These are phyloP conservation scores for Mediolabrus comicus DNA, from an alignment of 108 stramenopile genomes.

Conservation along the genomic window DNA sequence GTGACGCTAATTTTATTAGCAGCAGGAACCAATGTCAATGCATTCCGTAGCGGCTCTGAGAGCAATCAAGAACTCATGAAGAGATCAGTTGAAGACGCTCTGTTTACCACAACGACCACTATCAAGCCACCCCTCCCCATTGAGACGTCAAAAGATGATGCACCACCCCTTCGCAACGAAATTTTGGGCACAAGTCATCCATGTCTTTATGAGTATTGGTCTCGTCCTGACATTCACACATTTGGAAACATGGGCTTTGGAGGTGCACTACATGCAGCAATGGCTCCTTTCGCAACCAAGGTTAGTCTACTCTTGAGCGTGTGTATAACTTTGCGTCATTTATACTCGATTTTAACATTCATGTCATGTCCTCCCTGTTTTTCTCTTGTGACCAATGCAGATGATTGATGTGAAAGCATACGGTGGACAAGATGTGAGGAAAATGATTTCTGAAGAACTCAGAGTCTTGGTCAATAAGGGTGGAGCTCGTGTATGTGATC, in stretches of 20 bases:
- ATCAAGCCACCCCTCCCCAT: not conserved
- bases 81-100: conserved; percentile 65
- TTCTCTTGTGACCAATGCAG: not conserved
- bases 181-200: conserved; percentile 16
- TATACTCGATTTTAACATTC: not conserved
- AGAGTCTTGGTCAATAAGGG: conserved; percentile 33
- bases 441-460: conserved; percentile 47
- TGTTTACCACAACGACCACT: not conserved
- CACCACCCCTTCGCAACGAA: conserved; percentile 24
- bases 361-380: not conserved
- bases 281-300: conserved; percentile 78
- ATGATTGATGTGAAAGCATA: conserved; percentile 78
- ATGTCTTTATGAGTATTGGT: conserved; percentile 54
- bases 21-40: not conserved
- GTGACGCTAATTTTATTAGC: not conserved
- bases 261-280: conserved; percentile 68
- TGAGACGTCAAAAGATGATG: not conserved
- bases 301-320: conserved; percentile 13
- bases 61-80: conserved; percentile 92
- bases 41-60: conserved; percentile 63
- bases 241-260: conserved; percentile 57
- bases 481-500: conserved; percentile 57
- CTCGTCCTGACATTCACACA: conserved; percentile 51
- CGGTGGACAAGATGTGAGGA: conserved; percentile 67
- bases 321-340: not conserved